Evolutionary conservation across 1,284 basidiomycete genomes (phyloP), one percentile per base, ranked within the genome.

Genomic region (Cystobasidium slooffiae): DNA sequence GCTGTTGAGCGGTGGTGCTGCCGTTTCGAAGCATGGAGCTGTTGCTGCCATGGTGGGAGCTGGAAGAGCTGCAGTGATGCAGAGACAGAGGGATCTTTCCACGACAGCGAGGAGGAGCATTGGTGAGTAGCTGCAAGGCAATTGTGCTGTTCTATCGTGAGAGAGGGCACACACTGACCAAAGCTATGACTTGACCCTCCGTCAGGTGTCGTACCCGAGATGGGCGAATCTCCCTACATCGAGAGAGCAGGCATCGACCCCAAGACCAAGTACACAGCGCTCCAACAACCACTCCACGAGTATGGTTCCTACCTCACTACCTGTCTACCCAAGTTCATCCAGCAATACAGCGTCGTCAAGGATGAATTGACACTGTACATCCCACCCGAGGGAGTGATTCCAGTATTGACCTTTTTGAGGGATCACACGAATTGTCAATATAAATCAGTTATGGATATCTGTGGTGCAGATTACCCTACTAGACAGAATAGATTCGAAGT

Each of bases 371-470:
- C 92, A 14, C 87, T 99, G 77, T 93, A 96, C 84, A 86, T 91
- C 81, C 87, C 90, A 0, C 97, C 97, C 6, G 86, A 89, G 24
- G 92, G 88, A 72, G 85, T 99, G 79, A 82, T 95, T 68, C 94
- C 93, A 41, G 89, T 93, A 65, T 86, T 99, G 78, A 91, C 89
- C 20, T 99, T 99, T 86, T 87, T 99, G 76, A 90, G 95, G 77
- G 96, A 99, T 85, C 97, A 99, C 84, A 88, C 91, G 3, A 93
- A 96, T 83, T 94, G 92, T 80, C 95, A 97, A 82, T 99, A 92
- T 87, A 97, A 97, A 85, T 85, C 86, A 72, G 86, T 91, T 77
- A 91, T 97, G 87, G 96, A 99, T 82, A 91, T 99, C 81, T 93
- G 90, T 75, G 97, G 93, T 53, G 96, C 91, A 43, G 97, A 99